A percentile compares a stretch with the other conserved stretches of the same genome.
Conservation (phyloP, 2,329 filamentous ascomycete genomes). For the Cercospora sp. region DNA sequence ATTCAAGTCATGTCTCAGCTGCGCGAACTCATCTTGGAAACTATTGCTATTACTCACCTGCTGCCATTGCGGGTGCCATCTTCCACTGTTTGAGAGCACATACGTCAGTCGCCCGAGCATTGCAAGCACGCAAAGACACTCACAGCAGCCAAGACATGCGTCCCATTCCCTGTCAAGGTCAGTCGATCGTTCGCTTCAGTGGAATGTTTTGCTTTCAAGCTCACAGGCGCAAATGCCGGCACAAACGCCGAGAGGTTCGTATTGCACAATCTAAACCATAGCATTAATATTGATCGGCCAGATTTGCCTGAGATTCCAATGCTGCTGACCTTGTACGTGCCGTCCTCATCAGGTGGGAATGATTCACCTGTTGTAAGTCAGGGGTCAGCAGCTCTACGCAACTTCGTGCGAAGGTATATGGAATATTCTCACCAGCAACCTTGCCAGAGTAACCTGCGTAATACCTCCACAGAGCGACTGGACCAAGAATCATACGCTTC, state of each 20-base stretch:
- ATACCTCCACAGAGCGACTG: conserved; percentile 32
- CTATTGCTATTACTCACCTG: neutral
- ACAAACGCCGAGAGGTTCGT: conserved; percentile 47
- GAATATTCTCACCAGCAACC: conserved; percentile 24
- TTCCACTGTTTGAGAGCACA: conserved; percentile 47
- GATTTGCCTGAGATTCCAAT: neutral
- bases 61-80: conserved; percentile 60
- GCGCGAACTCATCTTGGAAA: neutral
- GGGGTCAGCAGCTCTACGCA: neutral
- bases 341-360: conserved; percentile 32
- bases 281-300: neutral
- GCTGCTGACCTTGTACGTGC: neutral
- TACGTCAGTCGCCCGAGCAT: neutral
- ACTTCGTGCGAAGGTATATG: neutral
- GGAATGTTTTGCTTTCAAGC: neutral
- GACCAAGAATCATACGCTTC: conserved; percentile 34
- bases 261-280: conserved; percentile 35
- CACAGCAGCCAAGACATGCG: conserved; percentile 36
- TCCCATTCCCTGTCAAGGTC: neutral
- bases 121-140: neutral
- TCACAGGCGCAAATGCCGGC: conserved; percentile 45
- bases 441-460: conserved; percentile 35
- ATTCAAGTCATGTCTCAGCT: neutral
- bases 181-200: neutral
- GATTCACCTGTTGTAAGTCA: conserved; percentile 12